Conservation (phyloP, 495 filamentous ascomycete species). For the Talaromyces thailandensis region DNA sequence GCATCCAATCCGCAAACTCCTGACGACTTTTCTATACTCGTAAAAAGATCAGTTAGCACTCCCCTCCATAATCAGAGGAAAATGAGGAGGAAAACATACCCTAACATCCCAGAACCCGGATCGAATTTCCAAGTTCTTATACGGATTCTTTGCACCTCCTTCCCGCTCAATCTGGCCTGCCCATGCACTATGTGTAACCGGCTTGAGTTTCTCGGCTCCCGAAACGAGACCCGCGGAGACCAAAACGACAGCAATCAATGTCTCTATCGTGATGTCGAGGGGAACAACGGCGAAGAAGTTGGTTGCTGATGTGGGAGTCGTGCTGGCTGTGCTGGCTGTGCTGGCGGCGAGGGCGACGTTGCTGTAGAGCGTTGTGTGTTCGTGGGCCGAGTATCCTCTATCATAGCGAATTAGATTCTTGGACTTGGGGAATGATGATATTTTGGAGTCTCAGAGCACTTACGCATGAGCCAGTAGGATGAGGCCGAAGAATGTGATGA, state of each 20-base stretch:
- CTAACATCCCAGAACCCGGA: constrained; percentile 61
- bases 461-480: constrained; percentile 68
- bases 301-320: constrained; percentile 14
- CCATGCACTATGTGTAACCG: constrained; percentile 77
- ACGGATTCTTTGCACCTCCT: constrained; percentile 42
- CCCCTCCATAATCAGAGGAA: constrained; percentile 26
- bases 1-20: constrained; percentile 70
- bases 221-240: constrained; percentile 66
- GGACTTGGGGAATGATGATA: too few species aligned
- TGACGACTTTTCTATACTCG: constrained; percentile 57
- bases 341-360: constrained; percentile 41
- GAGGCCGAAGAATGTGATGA: constrained; percentile 55
- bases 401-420: not conserved
- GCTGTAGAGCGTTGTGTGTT: constrained; percentile 64
- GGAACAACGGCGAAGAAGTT: constrained; percentile 39
- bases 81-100: constrained; percentile 40
- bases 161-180: constrained; percentile 73
- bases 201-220: constrained; percentile 58
- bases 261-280: constrained; percentile 60
- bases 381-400: constrained; percentile 80
- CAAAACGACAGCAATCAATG: constrained; percentile 50
- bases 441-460: constrained; percentile 16
- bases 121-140: constrained; percentile 45
- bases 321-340: constrained; percentile 34
- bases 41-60: constrained; percentile 13